phyloP scores from a whole-genome alignment of 306 rosid genomes.

The Abrus precatorius region DNA sequence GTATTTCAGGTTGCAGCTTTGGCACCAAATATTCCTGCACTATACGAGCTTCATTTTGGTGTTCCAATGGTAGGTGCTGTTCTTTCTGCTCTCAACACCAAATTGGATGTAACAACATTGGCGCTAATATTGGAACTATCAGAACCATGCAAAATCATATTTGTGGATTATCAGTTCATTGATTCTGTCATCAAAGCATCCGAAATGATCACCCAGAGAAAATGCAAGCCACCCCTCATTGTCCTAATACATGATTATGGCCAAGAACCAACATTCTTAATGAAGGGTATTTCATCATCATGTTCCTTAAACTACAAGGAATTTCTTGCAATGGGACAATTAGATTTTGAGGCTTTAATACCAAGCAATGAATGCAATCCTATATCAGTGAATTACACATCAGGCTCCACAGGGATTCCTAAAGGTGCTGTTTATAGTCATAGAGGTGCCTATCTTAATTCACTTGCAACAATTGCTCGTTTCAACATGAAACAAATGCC shows the following conservation, averaged over 20 bases:
- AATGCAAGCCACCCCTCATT: slow-evolving; percentile 63
- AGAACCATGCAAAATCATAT: slow-evolving; percentile 66
- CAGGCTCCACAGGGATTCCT: slow-evolving; percentile 86
- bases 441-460: slow-evolving; percentile 73
- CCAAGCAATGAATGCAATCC: slow-evolving; percentile 66
- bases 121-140: slow-evolving; percentile 64
- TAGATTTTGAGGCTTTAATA: slow-evolving; percentile 50
- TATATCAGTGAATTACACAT: slow-evolving; percentile 82
- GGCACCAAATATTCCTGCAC: slow-evolving; percentile 84
- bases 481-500: slow-evolving; percentile 52
- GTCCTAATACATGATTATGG: slow-evolving; percentile 59
- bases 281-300: slow-evolving; percentile 47
- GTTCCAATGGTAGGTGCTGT: slow-evolving; percentile 89
- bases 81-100: slow-evolving; percentile 73
- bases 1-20: slow-evolving; percentile 70
- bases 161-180: slow-evolving; percentile 68
- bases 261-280: slow-evolving; percentile 27
- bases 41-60: slow-evolving; percentile 83
- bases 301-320: slow-evolving; percentile 54
- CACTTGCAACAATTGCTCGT: slow-evolving; percentile 65
- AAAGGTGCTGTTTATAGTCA: slow-evolving; percentile 89
- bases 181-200: slow-evolving; percentile 57
- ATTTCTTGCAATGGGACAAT: slow-evolving; percentile 48
- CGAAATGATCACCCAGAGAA: slow-evolving; percentile 45
- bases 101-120: slow-evolving; percentile 62